Evolutionary conservation across 2,329 filamentous ascomycete genomes (phyloP).

Genomic region (Phyllachora maydis): DNA sequence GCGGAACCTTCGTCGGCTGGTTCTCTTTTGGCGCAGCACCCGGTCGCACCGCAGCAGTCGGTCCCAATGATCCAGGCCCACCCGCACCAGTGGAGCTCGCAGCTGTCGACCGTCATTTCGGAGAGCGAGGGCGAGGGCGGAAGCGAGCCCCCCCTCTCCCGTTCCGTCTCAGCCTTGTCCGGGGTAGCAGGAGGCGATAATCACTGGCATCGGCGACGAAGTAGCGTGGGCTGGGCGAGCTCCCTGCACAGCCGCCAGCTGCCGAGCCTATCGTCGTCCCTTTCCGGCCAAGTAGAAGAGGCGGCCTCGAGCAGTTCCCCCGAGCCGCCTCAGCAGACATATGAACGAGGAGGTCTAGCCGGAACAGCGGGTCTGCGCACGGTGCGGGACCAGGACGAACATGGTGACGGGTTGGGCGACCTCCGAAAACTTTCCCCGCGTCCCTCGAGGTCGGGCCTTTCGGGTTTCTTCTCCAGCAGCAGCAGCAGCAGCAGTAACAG

Average conservation of each 20-base stretch:
- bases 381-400: constrained; percentile 38
- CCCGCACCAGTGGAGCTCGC: constrained; percentile 40
- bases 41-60: too few relatives aligned
- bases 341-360: constrained; percentile 17
- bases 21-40: constrained; percentile 6
- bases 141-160: constrained; percentile 23
- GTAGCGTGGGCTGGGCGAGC: constrained; percentile 23
- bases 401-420: constrained; percentile 42
- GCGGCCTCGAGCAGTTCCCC: constrained; percentile 20
- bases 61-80: constrained; percentile 24
- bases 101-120: constrained; percentile 42
- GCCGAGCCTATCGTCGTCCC: constrained; percentile 34
- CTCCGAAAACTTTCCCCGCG: constrained; percentile 29
- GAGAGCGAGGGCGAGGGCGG: constrained; percentile 38
- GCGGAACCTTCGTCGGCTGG: constrained; percentile 12
- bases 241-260: constrained; percentile 29
- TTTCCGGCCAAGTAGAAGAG: constrained; percentile 21
- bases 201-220: constrained; percentile 14
- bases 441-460: constrained; percentile 31
- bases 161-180: constrained; percentile 22
- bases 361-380: constrained; percentile 22
- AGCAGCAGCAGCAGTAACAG: constrained; percentile 26
- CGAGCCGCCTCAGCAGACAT: constrained; percentile 25
- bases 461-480: constrained; percentile 23
- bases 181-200: constrained; percentile 6